Evolutionary conservation across 139 green algal genomes (phyloP), one percentile per base, ranked within the genome.

Genomic region (Nannochloris sp.): DNA sequence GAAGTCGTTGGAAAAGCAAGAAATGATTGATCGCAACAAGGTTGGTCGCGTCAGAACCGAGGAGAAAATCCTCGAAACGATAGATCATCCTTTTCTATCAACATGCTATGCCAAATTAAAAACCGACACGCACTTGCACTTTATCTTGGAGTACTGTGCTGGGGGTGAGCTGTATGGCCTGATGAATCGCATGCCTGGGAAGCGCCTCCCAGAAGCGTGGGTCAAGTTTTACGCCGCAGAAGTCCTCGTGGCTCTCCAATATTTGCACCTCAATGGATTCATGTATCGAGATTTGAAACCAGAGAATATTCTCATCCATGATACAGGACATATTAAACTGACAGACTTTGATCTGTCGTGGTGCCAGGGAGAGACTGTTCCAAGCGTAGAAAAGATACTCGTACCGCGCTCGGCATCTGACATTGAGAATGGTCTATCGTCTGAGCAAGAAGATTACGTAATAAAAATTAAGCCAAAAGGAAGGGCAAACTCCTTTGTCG

Each of bases 201-300:
- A 92, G 73, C 75, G 87, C 16, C 72, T 96, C 3, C 73, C 77
- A 53, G 89, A 94, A 81, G 49, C 69, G 14, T 75, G 85, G 65
- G 82, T 88, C 46, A 81, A 76, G 44, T 96, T 97, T 73, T 97
- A 96, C 73, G 82, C 75, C 6, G 78, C 87, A 3, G 89, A 99
- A 85, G 86, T 99, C 50, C 77, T 97, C 44, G 44, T 95, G n/a
- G 87, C 92, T 45, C 82, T 99, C 68, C 91, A 99, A 81, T 97
- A 97, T 75, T 80, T 99, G 46, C 93, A 99, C 77, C 77, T 97
- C 44, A 83, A 89, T 58, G 92, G 91, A 49, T 94, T 91, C 65
- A 79, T 98, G 45, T 98, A 98, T 75, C 71, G 73, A 6, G 94
- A 99, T 72, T 81, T 99, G 13, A 99, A 99, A 83, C 92, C 93